Evolutionary conservation across 1,139 yeast genomes (phyloP), one percentile per base, ranked within the genome.

Genomic region (Debaryomyces udenii): DNA sequence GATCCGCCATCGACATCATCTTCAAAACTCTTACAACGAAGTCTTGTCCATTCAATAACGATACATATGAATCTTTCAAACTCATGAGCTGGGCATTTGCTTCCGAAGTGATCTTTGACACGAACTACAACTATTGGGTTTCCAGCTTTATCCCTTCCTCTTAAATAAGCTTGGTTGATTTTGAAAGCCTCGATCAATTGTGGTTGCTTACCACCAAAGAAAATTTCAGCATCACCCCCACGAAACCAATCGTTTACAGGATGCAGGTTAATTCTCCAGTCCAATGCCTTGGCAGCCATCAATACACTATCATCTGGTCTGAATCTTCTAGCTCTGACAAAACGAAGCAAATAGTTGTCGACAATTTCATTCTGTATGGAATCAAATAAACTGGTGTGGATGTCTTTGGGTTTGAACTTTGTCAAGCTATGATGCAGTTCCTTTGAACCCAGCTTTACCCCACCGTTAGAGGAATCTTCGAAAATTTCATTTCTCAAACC

Each of bases 271-370:
- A 63, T 46, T 56, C 95, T 78, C 95, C 96, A 89, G 47, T 76
- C 71, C 52, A 88, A 61, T 17, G 91, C 81, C 37, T 74, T 65
- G 6, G 83, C 76, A 40, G 83, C 57, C 94, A 86, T 86, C 10
- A 70, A 69, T 31, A 84, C 54, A 0, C 88, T 70, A 48, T 78
- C 77, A 47, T 76, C 80, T 11, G 78, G 72, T 51, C 84, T 78
- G 82, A 86, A 83, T 58, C 86, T 86, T 56, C 93, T 75, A 11
- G 94, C 94, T 44, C 89, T 70, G 22, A 83, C 59, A 56, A 81
- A 86, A 51, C 94, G 72, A 45, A 86, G 66, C 29, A 86, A 44
- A 42, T 81, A 59, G 44, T 83, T 81, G 59, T 89, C 96, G 2
- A 91, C 87, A 27, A 79, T 68, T 54, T 87, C 96, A 35, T 76